These are phyloP conservation scores for Lentinula sp. DNA, from an alignment of 768 basidiomycete genomes.

Conservation along the genomic window DNA sequence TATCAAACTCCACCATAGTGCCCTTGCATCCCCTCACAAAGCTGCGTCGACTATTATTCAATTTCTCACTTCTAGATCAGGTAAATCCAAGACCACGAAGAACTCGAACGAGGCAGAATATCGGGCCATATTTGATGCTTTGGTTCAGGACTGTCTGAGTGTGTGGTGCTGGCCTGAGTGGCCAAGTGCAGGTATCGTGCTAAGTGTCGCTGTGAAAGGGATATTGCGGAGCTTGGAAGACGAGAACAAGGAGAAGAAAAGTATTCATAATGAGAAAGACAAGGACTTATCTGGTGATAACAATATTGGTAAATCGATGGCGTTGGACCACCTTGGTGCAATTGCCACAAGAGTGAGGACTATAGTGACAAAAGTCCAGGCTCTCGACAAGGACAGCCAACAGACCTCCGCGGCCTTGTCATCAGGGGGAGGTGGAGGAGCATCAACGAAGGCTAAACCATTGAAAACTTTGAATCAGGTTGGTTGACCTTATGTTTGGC, in stretches of 20 bases:
- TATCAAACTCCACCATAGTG: conserved; percentile 61
- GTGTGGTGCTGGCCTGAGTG: conserved; percentile 96
- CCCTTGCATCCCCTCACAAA: conserved; percentile 75
- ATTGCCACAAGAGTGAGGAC: conserved; percentile 79
- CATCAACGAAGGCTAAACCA: conserved; percentile 25
- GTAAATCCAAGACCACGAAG: conserved; percentile 83
- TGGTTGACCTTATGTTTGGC: background rate
- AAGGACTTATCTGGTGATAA: conserved; percentile 56
- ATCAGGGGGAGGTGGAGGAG: conserved; percentile 10
- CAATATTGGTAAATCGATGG: conserved; percentile 83
- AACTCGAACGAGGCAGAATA: conserved; percentile 94
- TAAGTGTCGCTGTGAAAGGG: conserved; percentile 75
- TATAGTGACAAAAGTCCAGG: conserved; percentile 43
- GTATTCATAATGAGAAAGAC: conserved; percentile 73
- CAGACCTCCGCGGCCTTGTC: background rate
- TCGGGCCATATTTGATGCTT: conserved; percentile 84
- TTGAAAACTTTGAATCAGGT: conserved; percentile 74
- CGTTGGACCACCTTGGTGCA: conserved; percentile 90
- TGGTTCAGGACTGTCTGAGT: conserved; percentile 80
- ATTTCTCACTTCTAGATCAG: conserved; percentile 76
- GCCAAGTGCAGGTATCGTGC: conserved; percentile 83
- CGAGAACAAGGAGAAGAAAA: background rate
- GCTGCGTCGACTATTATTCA: conserved; percentile 80
- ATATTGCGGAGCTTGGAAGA: conserved; percentile 52
- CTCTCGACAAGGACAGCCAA: conserved; percentile 12